A percentile compares a stretch with the other conserved stretches of the same genome.
Evolutionary conservation across 129 eudicot genomes (phyloP).

Genomic region (Ambrosia trifida): DNA sequence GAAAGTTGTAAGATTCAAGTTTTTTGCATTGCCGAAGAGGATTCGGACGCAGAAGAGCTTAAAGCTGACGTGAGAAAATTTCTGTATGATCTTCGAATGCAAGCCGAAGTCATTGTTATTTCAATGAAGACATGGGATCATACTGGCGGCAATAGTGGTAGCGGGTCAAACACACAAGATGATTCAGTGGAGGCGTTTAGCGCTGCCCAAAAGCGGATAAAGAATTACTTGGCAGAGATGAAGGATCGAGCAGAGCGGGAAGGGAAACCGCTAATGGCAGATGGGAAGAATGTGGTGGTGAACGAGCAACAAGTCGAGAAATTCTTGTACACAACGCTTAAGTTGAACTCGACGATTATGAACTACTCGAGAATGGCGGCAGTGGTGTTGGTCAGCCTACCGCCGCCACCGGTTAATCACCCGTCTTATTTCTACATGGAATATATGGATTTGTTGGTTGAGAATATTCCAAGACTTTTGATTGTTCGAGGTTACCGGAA

Average conservation of each 20-base stretch:
- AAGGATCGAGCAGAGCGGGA: constrained; percentile 56
- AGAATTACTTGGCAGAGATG: constrained; percentile 57
- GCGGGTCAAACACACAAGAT: constrained; percentile 60
- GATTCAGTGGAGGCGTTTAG: constrained; percentile 83
- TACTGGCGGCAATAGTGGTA: constrained; percentile 14
- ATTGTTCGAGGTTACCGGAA: constrained; percentile 92
- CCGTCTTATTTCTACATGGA: constrained; percentile 97
- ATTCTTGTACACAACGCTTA: constrained; percentile 75
- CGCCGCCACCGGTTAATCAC: constrained; percentile 89
- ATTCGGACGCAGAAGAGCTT: constrained; percentile 86
- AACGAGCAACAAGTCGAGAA: constrained; percentile 93
- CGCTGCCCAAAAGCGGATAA: constrained; percentile 71
- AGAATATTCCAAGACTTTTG: constrained; percentile 91
- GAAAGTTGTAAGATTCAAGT: constrained; percentile 98
- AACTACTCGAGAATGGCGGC: constrained; percentile 97
- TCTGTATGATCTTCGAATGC: constrained; percentile 95
- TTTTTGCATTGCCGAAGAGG: constrained; percentile 96
- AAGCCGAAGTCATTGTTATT: constrained; percentile 89
- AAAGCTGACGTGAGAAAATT: constrained; percentile 94
- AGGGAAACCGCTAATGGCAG: constrained; percentile 64
- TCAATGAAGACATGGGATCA: constrained; percentile 95
- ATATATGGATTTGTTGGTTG: constrained; percentile 94
- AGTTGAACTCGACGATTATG: constrained; percentile 79
- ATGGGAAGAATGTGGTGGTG: constrained; percentile 73
- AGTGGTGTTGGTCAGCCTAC: constrained; percentile 90